phyloP scores from a whole-genome alignment of 2,329 filamentous ascomycete species.

The Waltergamsia citrina region DNA sequence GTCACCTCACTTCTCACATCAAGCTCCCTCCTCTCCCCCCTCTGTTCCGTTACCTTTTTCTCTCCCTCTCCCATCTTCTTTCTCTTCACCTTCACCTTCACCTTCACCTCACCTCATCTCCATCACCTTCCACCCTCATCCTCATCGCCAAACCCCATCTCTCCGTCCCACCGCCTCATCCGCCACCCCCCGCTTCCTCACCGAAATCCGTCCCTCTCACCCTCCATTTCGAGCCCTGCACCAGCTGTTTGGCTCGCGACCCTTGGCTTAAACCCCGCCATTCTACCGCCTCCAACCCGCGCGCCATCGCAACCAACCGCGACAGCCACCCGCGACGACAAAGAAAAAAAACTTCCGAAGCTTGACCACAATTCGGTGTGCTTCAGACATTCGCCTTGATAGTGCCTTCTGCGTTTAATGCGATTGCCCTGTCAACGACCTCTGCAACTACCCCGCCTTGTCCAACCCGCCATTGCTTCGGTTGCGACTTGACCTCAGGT shows the following conservation, averaged over 20 bases:
- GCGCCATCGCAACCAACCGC: slow-evolving; percentile 2
- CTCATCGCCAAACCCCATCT: slow-evolving; percentile 9
- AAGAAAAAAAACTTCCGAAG: too few species aligned
- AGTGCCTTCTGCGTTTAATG: too few species aligned
- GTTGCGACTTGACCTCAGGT: too few species aligned
- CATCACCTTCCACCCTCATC: slow-evolving; percentile 7
- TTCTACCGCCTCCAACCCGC: slow-evolving; percentile 5
- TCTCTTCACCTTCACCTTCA: slow-evolving; percentile 9
- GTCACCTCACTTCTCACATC: too few species aligned
- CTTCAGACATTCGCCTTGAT: too few species aligned
- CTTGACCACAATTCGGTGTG: too few species aligned
- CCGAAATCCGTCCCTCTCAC: slow-evolving; percentile 9
- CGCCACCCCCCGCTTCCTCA: too few species aligned
- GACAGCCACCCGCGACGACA: too few species aligned
- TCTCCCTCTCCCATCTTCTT: slow-evolving; percentile 12
- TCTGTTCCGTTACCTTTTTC: slow-evolving; percentile 7
- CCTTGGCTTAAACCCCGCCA: slow-evolving; percentile 12
- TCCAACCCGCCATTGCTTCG: too few species aligned
- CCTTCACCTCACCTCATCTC: slow-evolving; percentile 5
- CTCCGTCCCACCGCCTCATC: slow-evolving; percentile 10
- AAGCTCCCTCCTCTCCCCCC: slow-evolving; percentile 14
- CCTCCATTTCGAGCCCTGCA: slow-evolving; percentile 1
- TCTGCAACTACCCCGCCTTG: too few species aligned
- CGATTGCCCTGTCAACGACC: too few species aligned
- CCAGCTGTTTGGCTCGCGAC: slow-evolving; percentile 4